These are phyloP conservation scores for Penicillium pulvis DNA, from an alignment of 495 filamentous ascomycete species.

Conservation along the genomic window DNA sequence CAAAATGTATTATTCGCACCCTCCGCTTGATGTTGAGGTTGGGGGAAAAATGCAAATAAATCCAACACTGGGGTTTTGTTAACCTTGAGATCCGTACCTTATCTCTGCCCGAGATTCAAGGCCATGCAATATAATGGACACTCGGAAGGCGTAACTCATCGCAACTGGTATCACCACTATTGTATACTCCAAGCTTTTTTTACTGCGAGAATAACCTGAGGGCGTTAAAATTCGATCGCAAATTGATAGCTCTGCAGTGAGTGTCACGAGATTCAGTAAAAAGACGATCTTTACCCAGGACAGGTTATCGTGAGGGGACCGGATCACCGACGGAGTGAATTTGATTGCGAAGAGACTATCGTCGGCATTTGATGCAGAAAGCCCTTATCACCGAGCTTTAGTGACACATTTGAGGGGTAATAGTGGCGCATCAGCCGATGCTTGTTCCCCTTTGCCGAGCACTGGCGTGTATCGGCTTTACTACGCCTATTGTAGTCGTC, in stretches of 20 bases:
- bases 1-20: no score
- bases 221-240: neutral
- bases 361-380: neutral
- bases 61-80: no score
- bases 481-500: neutral
- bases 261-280: neutral
- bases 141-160: no score
- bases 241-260: neutral
- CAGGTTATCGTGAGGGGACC: slow-evolving; percentile 1
- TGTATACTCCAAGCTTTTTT: no score
- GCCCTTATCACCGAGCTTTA: neutral
- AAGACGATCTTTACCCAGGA: neutral
- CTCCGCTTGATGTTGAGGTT: no score
- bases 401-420: neutral
- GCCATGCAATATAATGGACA: no score
- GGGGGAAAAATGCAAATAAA: no score
- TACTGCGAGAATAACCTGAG: no score
- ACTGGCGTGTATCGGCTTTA: neutral
- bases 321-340: slow-evolving; percentile 1
- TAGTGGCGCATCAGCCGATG: slow-evolving; percentile 5
- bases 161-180: no score
- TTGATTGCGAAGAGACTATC: neutral
- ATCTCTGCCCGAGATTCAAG: no score
- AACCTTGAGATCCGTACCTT: no score
- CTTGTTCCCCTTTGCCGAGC: slow-evolving; percentile 5